phyloP scores from a whole-genome alignment of 2,329 filamentous ascomycete species.

The Pseudocercospora vitis region DNA sequence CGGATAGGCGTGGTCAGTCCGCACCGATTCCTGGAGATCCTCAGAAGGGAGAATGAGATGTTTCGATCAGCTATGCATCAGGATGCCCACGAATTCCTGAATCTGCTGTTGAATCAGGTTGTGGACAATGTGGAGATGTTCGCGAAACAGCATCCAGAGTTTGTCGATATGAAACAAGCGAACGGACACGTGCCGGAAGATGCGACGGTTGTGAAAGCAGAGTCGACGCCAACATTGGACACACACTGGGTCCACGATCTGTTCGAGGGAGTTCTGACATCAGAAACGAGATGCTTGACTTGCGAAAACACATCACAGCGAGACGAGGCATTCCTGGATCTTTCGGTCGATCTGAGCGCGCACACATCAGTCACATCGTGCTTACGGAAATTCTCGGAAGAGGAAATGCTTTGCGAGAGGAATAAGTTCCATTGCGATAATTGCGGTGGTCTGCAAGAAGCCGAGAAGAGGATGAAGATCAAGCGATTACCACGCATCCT shows the following conservation, averaged over 20 bases:
- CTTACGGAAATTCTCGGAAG: slow-evolving; percentile 90
- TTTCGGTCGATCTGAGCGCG: slow-evolving; percentile 93
- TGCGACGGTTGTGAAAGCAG: slow-evolving; percentile 17
- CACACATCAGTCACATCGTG: slow-evolving; percentile 96
- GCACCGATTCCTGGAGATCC: slow-evolving; percentile 87
- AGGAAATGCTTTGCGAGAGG: slow-evolving; percentile 96
- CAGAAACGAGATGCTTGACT: slow-evolving; percentile 92
- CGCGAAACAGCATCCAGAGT: slow-evolving; percentile 61
- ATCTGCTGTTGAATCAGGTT: slow-evolving; percentile 90
- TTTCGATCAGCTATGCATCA: slow-evolving; percentile 97
- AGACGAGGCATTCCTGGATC: slow-evolving; percentile 91
- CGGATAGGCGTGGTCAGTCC: slow-evolving; percentile 90
- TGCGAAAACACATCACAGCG: slow-evolving; percentile 94
- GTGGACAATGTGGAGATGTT: slow-evolving; percentile 92
- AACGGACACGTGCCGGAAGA: slow-evolving; percentile 32
- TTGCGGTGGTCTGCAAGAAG: slow-evolving; percentile 93
- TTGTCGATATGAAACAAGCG: slow-evolving; percentile 21
- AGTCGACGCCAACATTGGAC: slow-evolving; percentile 34
- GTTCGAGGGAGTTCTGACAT: slow-evolving; percentile 91
- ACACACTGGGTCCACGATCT: slow-evolving; percentile 90
- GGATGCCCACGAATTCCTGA: slow-evolving; percentile 96
- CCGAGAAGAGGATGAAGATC: slow-evolving; percentile 99
- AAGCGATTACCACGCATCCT: slow-evolving; percentile 89
- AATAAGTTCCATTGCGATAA: slow-evolving; percentile 99
- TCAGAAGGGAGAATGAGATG: slow-evolving; percentile 94